Base-by-base conservation (phyloP, 495 filamentous ascomycete species). In the Xylaria scruposa region DNA sequence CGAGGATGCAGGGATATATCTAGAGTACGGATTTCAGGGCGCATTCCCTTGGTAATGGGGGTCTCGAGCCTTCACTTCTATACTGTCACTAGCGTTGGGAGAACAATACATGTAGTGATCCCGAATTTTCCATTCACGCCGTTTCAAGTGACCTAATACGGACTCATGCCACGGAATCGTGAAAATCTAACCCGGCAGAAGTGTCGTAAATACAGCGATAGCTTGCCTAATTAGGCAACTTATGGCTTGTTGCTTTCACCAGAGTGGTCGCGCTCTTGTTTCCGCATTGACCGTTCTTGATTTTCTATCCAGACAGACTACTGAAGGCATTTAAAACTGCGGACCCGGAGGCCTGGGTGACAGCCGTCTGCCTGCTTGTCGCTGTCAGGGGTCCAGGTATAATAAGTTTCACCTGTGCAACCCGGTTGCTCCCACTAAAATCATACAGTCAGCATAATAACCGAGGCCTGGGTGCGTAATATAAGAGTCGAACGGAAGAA, bases 381-480 rank as follows among this genome's bases (percentile, higher is more conserved):
- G 4, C 8, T 59, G 15, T 59, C 54, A 1, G 29, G 12, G 1
- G 54, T 36, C 54, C 54, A 59, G 0, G 54, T 59, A 36, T 33
- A 59, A 1, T 59, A n/a, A 6, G 33, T 7, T 6, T 56, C 53
- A 5, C 54, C 54, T 1, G 8, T 19, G 2, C 54, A 59, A 0
- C 54, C 54, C 1, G 54, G 29, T n/a, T 36, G 26, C 15, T 59
- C 54, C 54, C 54, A 59, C 54, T 59, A 24, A n/a, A 33, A 59
- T 31, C 0, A 19, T 36, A 29, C 19, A 31, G 54, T 59, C 8
- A 59, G 29, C n/a, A 58, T 36, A 12, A 36, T 29, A 36, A 36
- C 54, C 15, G 36, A 19, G 29, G 7, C 4, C 6, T 5, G n/a
- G 2, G 29, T 19, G 26, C 17, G 29, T 4, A n/a, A 13, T 36